Conservation (phyloP, 345 rosid species). For the Acer campestre region DNA sequence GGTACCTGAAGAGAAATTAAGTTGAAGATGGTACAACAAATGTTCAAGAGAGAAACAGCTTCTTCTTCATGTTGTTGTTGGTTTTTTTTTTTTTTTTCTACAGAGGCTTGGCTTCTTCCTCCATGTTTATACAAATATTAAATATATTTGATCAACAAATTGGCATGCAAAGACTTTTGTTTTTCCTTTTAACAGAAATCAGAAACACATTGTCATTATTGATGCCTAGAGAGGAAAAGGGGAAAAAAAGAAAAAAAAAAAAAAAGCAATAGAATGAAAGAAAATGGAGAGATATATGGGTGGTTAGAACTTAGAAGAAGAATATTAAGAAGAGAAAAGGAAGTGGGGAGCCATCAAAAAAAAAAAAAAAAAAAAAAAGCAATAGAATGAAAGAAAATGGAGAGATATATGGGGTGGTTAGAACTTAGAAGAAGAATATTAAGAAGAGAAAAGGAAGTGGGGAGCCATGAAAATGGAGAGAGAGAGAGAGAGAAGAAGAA, state of each 20-base stretch:
- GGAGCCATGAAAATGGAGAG: slow-evolving; percentile 26
- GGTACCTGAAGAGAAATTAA: slow-evolving; percentile 14
- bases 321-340: too few relatives aligned
- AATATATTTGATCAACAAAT: slow-evolving; percentile 8
- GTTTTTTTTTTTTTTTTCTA: background rate
- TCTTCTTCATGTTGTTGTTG: background rate
- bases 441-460: slow-evolving; percentile 20
- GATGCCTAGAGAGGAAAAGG: background rate
- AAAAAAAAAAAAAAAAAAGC: too few relatives aligned
- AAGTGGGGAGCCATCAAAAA: slow-evolving; percentile 28
- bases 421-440: slow-evolving; percentile 1
- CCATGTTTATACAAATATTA: slow-evolving; percentile 1
- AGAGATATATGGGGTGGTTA: background rate
- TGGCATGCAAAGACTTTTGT: slow-evolving; percentile 1
- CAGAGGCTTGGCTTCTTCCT: slow-evolving; percentile 10
- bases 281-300: background rate
- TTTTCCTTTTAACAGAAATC: background rate
- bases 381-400: background rate
- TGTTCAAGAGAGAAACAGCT: slow-evolving; percentile 26
- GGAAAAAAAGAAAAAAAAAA: too few relatives aligned
- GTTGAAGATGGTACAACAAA: background rate
- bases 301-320: background rate
- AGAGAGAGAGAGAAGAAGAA: background rate
- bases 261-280: background rate
- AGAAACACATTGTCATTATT: slow-evolving; percentile 2